A percentile compares a stretch with the other conserved stretches of the same genome.
These are phyloP conservation scores for Fonsecaea multimorphosa DNA, from an alignment of 2,329 filamentous ascomycete genomes.

Conservation along the genomic window DNA sequence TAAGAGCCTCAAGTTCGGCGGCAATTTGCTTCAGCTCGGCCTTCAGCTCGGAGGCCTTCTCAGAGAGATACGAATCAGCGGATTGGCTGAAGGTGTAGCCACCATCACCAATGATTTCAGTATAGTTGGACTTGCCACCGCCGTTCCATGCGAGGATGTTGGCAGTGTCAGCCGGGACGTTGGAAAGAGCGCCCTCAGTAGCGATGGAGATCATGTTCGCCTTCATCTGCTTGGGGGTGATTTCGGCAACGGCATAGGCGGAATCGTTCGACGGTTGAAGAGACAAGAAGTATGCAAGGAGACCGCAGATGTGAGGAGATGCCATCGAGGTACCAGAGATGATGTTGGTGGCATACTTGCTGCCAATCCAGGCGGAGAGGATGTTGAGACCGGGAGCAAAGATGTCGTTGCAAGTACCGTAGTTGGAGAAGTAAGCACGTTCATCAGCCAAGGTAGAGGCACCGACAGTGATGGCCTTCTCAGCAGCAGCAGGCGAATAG, in stretches of 20 bases:
- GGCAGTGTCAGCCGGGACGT: constrained; percentile 83
- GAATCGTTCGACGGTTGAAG: constrained; percentile 91
- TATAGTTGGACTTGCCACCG: constrained; percentile 91
- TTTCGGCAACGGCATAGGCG: constrained; percentile 83
- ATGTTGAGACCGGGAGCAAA: constrained; percentile 98
- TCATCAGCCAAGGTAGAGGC: constrained; percentile 91
- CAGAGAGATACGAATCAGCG: constrained; percentile 51
- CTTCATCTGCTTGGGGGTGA: constrained; percentile 96
- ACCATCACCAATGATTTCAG: constrained; percentile 76
- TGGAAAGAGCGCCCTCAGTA: constrained; percentile 76
- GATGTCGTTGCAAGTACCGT: constrained; percentile 92
- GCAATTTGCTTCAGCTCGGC: constrained; percentile 41
- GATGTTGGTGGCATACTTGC: constrained; percentile 94
- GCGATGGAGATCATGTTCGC: constrained; percentile 80
- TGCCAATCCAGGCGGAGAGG: constrained; percentile 97
- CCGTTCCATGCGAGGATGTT: constrained; percentile 99
- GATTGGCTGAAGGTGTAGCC: constrained; percentile 61
- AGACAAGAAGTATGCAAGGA: constrained; percentile 96
- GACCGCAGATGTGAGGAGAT: constrained; percentile 93
- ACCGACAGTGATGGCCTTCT: constrained; percentile 92
- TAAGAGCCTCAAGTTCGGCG: constrained; percentile 34
- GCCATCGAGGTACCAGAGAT: constrained; percentile 99
- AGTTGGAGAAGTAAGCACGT: constrained; percentile 99
- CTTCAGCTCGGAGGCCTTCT: constrained; percentile 56
- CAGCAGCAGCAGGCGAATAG: constrained; percentile 94